Percentiles rank a stretch among this genome's conserved stretches.
Conservation (phyloP, 179 eudicot genomes). For the Sideroxylon spinosum region DNA sequence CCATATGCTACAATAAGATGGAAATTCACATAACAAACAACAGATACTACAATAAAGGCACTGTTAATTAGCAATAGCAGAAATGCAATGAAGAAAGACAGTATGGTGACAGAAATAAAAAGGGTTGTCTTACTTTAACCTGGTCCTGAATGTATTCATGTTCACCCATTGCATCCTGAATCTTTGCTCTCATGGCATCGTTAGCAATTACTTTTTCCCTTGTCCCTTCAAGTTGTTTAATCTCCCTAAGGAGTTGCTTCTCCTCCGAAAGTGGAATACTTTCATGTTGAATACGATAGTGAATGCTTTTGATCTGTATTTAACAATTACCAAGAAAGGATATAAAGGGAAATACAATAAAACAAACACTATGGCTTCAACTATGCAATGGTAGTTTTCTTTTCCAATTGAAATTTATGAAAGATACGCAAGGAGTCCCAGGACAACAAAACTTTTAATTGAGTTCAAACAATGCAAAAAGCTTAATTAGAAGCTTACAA, state of each 20-base stretch:
- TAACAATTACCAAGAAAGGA: not conserved
- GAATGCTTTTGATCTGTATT: constrained; percentile 64
- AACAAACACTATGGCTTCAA: not conserved
- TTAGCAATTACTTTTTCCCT: constrained; percentile 77
- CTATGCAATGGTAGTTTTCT: not conserved
- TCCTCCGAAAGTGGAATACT: constrained; percentile 75
- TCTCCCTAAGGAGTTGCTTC: constrained; percentile 77
- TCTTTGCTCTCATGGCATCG: constrained; percentile 67
- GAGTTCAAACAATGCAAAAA: not conserved
- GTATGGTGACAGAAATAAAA: constrained; percentile 1
- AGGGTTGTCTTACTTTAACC: constrained; percentile 63
- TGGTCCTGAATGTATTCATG: constrained; percentile 74
- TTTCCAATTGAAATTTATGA: not conserved
- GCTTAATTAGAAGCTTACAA: constrained; percentile 39
- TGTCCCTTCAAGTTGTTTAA: constrained; percentile 80
- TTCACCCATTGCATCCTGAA: constrained; percentile 73
- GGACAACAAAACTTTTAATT: not conserved
- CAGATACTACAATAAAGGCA: not conserved
- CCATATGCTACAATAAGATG: constrained; percentile 47
- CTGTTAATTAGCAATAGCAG: not conserved
- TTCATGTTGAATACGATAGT: constrained; percentile 85
- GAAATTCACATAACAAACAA: not conserved
- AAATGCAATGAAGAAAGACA: not conserved
- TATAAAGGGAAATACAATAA: not conserved
- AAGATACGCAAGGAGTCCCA: not conserved